Evolutionary conservation across 1,284 basidiomycete genomes (phyloP), one percentile per base, ranked within the genome.

Genomic region (Mycena sp.): DNA sequence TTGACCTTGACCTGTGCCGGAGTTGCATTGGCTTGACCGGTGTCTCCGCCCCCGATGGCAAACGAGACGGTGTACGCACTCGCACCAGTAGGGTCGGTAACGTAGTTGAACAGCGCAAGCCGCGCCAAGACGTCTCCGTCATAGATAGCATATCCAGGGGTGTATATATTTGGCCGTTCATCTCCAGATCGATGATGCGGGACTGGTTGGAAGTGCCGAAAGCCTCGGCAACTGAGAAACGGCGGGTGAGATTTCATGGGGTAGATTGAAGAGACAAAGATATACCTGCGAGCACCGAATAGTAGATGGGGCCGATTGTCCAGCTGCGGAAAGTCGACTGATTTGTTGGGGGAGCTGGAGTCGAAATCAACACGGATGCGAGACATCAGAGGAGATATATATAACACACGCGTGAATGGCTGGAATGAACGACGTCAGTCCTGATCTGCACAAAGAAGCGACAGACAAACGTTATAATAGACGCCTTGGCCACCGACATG

Each of bases 91-190:
- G 79, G 64, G 70, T 90, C 88, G 12, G 81, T 78, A 45, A 89
- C 77, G 72, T 85, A 93, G 76, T 94, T 95, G 77, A 94, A 84
- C 40, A 94, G 76, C 11, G 87, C 88, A 3, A 91, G 77, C 46
- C 87, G 85, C 3, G 80, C 81, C 2, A 89, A 85, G 12, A 72
- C 74, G 21, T 81, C 86, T 55, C 84, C 79, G 70, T 91, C 87
- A 75, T 93, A 94, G 51, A 94, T 83, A 4, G 86, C 89, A 71
- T 93, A 94, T 2, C 84, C 87, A 0, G 92, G 91, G 6, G 88
- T 90, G 67, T 77, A 85, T 7, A 77, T 74, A 67, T 80, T 82
- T 74, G 76, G 53, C 70, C 72, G 69, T 89, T 87, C 58, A 80
- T 75, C 37, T 78, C 71, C 37, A 90, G 79, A 71, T 92, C 91